phyloP scores from a whole-genome alignment of 2,329 filamentous ascomycete species.

The Atkinsonella texensis region DNA sequence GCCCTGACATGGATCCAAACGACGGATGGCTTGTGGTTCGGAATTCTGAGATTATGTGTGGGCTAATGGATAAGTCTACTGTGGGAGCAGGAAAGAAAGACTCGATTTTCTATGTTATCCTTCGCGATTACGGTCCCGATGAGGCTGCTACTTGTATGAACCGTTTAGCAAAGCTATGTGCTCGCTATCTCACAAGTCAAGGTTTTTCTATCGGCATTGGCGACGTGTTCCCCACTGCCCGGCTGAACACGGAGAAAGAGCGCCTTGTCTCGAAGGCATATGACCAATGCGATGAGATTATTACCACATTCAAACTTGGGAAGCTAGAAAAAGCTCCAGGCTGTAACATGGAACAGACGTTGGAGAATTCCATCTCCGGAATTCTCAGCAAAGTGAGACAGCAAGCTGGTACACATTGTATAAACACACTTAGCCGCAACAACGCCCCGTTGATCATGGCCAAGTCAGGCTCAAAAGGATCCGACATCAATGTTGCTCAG shows the following conservation, averaged over 20 bases:
- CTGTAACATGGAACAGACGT: slow-evolving; percentile 80
- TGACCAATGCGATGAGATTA: slow-evolving; percentile 68
- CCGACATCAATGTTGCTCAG: slow-evolving; percentile 94
- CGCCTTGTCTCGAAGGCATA: slow-evolving; percentile 69
- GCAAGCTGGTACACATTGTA: slow-evolving; percentile 82
- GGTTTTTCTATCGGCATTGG: slow-evolving; percentile 95
- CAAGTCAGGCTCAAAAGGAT: slow-evolving; percentile 92
- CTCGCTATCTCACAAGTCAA: slow-evolving; percentile 74
- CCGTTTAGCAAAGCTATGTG: slow-evolving; percentile 78
- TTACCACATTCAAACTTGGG: slow-evolving; percentile 65
- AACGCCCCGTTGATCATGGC: slow-evolving; percentile 96
- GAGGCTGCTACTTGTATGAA: slow-evolving; percentile 90
- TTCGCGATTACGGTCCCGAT: slow-evolving; percentile 87
- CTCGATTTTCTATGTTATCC: slow-evolving; percentile 91
- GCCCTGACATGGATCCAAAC: slow-evolving; percentile 66
- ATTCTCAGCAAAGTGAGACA: slow-evolving; percentile 87
- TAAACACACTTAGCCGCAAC: slow-evolving; percentile 76
- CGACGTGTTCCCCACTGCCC: slow-evolving; percentile 75
- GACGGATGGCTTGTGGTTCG: slow-evolving; percentile 88
- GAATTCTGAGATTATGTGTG: slow-evolving; percentile 96
- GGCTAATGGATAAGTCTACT: slow-evolving; percentile 93
- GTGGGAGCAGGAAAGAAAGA: slow-evolving; percentile 98
- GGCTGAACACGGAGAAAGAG: slow-evolving; percentile 61
- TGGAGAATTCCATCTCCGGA: slow-evolving; percentile 84
- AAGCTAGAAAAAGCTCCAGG: slow-evolving; percentile 78